Conservation (phyloP, 73 alveolate species). For the Paramecium sonneborni region DNA sequence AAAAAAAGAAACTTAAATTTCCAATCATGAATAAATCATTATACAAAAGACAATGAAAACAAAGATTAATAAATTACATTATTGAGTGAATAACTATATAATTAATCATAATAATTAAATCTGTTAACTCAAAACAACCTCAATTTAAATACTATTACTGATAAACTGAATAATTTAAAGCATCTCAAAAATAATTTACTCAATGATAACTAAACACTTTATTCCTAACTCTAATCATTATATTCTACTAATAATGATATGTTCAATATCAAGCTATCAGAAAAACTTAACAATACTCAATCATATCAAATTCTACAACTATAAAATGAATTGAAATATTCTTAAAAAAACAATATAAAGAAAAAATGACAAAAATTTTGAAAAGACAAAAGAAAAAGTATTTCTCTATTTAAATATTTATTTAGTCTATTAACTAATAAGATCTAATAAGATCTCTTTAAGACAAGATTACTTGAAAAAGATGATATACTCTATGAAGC, state of each 20-base stretch:
- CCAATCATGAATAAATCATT: background rate
- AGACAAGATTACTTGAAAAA: background rate
- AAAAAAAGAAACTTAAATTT: background rate
- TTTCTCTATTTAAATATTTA: background rate
- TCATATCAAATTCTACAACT: background rate
- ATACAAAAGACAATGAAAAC: background rate
- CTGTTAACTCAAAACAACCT: background rate
- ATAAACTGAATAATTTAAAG: background rate
- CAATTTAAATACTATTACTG: background rate
- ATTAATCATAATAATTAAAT: background rate
- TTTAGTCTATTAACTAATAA: background rate
- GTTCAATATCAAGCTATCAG: background rate
- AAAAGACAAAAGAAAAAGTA: background rate
- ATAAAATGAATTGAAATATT: background rate
- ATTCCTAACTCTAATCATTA: background rate
- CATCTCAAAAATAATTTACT: background rate
- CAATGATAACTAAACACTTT: background rate
- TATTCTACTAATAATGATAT: background rate
- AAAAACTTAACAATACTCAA: background rate
- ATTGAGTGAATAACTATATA: background rate
- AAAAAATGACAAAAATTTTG: slow-evolving; percentile 32
- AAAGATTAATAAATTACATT: background rate
- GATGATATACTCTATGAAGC: slow-evolving; percentile 3
- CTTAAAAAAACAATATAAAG: background rate
- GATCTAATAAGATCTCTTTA: background rate